Evolutionary conservation across 2,329 filamentous ascomycete species (phyloP).

Genomic region (Ascocoryne sarcoides): DNA sequence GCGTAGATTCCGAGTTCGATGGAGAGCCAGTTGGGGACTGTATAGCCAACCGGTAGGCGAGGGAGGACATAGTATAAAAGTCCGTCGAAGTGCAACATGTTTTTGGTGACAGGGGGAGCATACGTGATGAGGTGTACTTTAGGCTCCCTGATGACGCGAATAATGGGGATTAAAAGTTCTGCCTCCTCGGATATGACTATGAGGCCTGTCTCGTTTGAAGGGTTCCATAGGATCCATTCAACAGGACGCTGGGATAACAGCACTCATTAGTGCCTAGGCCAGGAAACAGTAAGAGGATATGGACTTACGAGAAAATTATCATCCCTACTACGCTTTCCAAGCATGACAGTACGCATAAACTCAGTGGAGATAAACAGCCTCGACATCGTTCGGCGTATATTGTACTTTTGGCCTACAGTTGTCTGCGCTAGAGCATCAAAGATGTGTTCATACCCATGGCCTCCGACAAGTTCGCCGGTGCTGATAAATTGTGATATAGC

Average conservation of each 20-base stretch:
- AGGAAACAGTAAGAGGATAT: background rate
- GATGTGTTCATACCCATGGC: conserved; percentile 32
- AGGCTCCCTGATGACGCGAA: conserved; percentile 24
- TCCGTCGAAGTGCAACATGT: conserved; percentile 50
- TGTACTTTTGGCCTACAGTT: conserved; percentile 30
- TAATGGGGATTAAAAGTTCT: conserved; percentile 40
- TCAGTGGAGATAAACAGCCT: conserved; percentile 36
- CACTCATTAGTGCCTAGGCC: background rate
- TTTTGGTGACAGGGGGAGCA: conserved; percentile 47
- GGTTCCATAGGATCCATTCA: conserved; percentile 53
- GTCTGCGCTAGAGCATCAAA: conserved; percentile 36
- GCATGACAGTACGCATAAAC: conserved; percentile 39
- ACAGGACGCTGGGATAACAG: conserved; percentile 34
- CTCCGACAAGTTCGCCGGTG: conserved; percentile 35
- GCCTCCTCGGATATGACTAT: conserved; percentile 56
- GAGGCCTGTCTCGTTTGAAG: conserved; percentile 37
- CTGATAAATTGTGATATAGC: conserved; percentile 37
- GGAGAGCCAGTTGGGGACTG: conserved; percentile 43
- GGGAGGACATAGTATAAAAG: conserved; percentile 47
- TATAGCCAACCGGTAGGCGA: conserved; percentile 31
- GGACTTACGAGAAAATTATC: conserved; percentile 4
- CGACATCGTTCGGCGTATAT: conserved; percentile 20
- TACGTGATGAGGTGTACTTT: conserved; percentile 45
- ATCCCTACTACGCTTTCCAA: conserved; percentile 8
- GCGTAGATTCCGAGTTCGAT: conserved; percentile 52